These are phyloP conservation scores for Xylaria sp. DNA, from an alignment of 2,329 filamentous ascomycete species.

Conservation along the genomic window DNA sequence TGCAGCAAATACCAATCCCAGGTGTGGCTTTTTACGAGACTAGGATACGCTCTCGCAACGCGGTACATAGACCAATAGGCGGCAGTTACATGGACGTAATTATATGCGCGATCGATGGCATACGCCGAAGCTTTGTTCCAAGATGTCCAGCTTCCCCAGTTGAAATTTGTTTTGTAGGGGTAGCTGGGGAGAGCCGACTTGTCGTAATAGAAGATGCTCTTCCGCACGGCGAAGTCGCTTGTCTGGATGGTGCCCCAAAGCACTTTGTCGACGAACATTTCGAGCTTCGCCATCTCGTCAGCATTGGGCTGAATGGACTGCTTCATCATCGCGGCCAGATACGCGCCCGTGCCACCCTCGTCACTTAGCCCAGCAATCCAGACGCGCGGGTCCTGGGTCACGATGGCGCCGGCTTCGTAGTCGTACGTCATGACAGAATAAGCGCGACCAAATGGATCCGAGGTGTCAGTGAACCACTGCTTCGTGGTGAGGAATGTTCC, in stretches of 20 bases:
- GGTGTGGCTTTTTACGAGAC: slow-evolving; percentile 53
- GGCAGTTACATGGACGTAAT: slow-evolving; percentile 68
- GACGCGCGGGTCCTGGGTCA: slow-evolving; percentile 61
- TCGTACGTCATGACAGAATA: slow-evolving; percentile 69
- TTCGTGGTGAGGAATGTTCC: slow-evolving; percentile 65
- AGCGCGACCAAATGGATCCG: slow-evolving; percentile 65
- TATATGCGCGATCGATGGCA: slow-evolving; percentile 63
- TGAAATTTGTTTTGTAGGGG: slow-evolving; percentile 55
- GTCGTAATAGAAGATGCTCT: slow-evolving; percentile 69
- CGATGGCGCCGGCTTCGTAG: slow-evolving; percentile 56
- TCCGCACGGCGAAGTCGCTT: slow-evolving; percentile 60
- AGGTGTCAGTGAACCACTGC: slow-evolving; percentile 62
- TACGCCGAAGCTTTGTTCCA: slow-evolving; percentile 62
- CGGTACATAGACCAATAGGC: slow-evolving; percentile 69
- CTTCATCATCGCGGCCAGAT: slow-evolving; percentile 66
- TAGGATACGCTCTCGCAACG: slow-evolving; percentile 61
- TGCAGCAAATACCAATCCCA: slow-evolving; percentile 68
- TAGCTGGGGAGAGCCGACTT: slow-evolving; percentile 57
- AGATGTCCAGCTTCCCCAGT: slow-evolving; percentile 63
- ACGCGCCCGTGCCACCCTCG: slow-evolving; percentile 68
- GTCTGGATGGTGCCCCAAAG: slow-evolving; percentile 62
- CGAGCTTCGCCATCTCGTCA: slow-evolving; percentile 62
- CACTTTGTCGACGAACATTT: slow-evolving; percentile 64
- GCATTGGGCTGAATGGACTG: slow-evolving; percentile 62
- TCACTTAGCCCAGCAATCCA: slow-evolving; percentile 71